Evolutionary conservation across 129 eudicot species (phyloP).

Genomic region (Tanacetum coccineum): DNA sequence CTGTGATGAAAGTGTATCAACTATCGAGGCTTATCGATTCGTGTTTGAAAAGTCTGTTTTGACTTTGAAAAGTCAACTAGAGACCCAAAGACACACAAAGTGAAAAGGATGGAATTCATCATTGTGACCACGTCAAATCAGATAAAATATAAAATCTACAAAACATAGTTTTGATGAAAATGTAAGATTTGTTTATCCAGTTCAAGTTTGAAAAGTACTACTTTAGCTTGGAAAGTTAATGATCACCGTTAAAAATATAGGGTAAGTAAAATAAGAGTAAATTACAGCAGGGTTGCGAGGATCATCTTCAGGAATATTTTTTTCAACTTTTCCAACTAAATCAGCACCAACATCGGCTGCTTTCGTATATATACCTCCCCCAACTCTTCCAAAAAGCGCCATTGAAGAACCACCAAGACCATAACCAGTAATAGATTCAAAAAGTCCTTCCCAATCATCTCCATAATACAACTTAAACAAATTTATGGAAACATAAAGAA

Average conservation of each 20-base stretch:
- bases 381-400: slow-evolving; percentile 64
- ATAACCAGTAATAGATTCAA: slow-evolving; percentile 56
- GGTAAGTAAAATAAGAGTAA: not conserved
- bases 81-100: not conserved
- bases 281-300: slow-evolving; percentile 61
- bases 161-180: not conserved
- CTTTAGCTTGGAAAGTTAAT: slow-evolving; percentile 3
- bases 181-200: not conserved
- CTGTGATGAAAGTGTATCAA: not conserved
- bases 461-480: slow-evolving; percentile 42
- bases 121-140: too few relatives aligned
- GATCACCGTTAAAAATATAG: not conserved
- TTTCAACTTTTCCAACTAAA: slow-evolving; percentile 52
- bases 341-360: slow-evolving; percentile 66
- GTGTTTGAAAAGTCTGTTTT: not conserved
- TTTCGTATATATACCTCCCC: slow-evolving; percentile 60
- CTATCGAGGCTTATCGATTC: slow-evolving; percentile 1
- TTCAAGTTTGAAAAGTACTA: not conserved
- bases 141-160: not conserved
- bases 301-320: slow-evolving; percentile 55
- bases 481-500: slow-evolving; percentile 40
- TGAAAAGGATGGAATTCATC: too few relatives aligned
- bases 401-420: slow-evolving; percentile 33
- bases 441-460: slow-evolving; percentile 57
- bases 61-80: slow-evolving; percentile 3